Evolutionary conservation across 176 grass and related monocot genomes (phyloP), one percentile per base, ranked within the genome.

Genomic region (Hordeum vulgare): DNA sequence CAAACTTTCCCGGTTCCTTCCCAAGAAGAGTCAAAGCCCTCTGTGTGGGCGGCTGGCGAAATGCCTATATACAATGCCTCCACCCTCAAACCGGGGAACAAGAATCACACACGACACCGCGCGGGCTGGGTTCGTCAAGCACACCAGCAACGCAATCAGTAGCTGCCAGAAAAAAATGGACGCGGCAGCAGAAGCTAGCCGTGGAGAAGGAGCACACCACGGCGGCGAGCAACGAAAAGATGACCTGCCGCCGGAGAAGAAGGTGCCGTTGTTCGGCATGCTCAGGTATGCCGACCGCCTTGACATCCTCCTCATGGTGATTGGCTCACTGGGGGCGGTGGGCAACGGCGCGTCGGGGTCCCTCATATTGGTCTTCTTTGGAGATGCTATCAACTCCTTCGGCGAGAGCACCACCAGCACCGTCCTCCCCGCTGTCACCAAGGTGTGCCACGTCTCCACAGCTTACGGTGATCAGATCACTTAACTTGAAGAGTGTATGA

Each of bases 261-360:
- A 85, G 81, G 71, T 85, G 47, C 17, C 77, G 6, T 57, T 93
- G 40, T 13, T 81, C 10, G 29, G 24, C 70, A 88, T 94, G 84
- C 76, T 94, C 83, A 49, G 81, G 83, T 85, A 84, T 24, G 92
- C 92, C 3, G 84, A 87, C 45, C 15, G 80, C 41, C 1, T n/a
- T 7, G 92, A 94, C 35, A 14, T 63, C 10, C 57, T 33, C 31
- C 76, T 94, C 44, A 87, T 91, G 86, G 80, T 58, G 14, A 20
- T 94, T 1, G 92, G 92, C 31, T 47, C 89, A 40, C 34, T 47
- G 66, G 89, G 79, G 53, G 89, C 92, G 73, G 51, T 86, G 66
- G 89, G 62, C 11, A 94, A 89, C 66, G 92, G 92, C 28, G 39
- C 81, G 45, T 13, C 86, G 56, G 56, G 86, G 80, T 86, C 89